Evolutionary conservation across 768 basidiomycete genomes (phyloP).

Genomic region (Rossbeevera mucosa): DNA sequence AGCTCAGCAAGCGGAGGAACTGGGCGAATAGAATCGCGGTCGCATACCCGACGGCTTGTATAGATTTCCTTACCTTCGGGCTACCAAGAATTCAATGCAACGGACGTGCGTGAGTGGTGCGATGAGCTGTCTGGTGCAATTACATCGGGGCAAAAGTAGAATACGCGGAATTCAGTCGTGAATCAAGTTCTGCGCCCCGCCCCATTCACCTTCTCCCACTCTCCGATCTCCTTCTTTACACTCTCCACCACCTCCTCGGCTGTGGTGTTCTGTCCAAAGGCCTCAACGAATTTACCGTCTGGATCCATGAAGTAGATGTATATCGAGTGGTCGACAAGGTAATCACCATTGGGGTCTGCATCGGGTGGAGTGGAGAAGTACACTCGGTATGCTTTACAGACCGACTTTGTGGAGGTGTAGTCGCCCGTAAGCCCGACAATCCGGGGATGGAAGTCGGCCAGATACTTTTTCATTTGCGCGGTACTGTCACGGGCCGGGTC

Average conservation of each 20-base stretch:
- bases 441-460: conserved; percentile 85
- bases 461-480: conserved; percentile 56
- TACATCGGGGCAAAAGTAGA: conserved; percentile 10
- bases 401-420: conserved; percentile 78
- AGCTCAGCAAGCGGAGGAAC: conserved; percentile 38
- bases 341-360: conserved; percentile 86
- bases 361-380: conserved; percentile 96
- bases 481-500: conserved; percentile 89
- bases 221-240: conserved; percentile 48
- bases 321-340: conserved; percentile 95
- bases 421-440: conserved; percentile 85
- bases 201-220: conserved; percentile 38
- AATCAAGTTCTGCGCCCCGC: conserved; percentile 22
- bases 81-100: background rate
- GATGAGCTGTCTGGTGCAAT: conserved; percentile 11
- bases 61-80: conserved; percentile 6
- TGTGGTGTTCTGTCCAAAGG: conserved; percentile 82
- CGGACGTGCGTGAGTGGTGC: conserved; percentile 14
- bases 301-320: conserved; percentile 99
- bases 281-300: conserved; percentile 88
- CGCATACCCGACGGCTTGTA: conserved; percentile 12
- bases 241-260: conserved; percentile 64
- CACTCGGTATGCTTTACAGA: conserved; percentile 94
- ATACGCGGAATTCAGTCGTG: background rate
- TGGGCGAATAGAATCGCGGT: conserved; percentile 26